Conservation (phyloP, 2,329 filamentous ascomycete species). For the Alternaria longipes region DNA sequence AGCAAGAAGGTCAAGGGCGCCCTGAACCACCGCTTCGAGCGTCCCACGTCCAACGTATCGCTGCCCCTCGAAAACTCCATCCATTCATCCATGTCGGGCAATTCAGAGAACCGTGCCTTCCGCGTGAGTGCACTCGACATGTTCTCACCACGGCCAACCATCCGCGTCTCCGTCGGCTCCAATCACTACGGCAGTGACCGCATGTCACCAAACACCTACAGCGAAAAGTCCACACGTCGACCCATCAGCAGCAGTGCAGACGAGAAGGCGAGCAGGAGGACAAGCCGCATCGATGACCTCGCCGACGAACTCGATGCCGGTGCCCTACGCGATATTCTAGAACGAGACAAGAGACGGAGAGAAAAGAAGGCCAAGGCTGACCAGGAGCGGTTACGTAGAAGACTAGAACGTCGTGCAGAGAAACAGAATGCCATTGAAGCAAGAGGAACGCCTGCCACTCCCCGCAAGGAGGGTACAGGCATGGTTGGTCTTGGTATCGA, state of each 20-base stretch:
- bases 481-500: constrained; percentile 65
- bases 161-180: constrained; percentile 76
- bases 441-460: constrained; percentile 65
- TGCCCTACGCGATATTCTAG: constrained; percentile 87
- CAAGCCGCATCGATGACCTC: constrained; percentile 71
- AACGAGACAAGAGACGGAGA: constrained; percentile 81
- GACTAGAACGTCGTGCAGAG: constrained; percentile 72
- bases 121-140: constrained; percentile 81
- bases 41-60: constrained; percentile 76
- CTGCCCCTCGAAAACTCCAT: constrained; percentile 78
- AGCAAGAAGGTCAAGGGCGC: constrained; percentile 71
- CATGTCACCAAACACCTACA: constrained; percentile 52
- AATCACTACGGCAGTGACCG: constrained; percentile 59
- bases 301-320: constrained; percentile 87
- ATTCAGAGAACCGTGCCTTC: constrained; percentile 79
- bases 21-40: constrained; percentile 65
- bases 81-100: constrained; percentile 77
- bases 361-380: constrained; percentile 77
- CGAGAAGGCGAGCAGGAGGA: constrained; percentile 63
- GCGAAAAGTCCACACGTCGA: constrained; percentile 59
- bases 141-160: constrained; percentile 84
- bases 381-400: constrained; percentile 71
- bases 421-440: constrained; percentile 65
- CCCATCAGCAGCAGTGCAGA: constrained; percentile 59
- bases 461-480: constrained; percentile 57